phyloP scores from a whole-genome alignment of 805 yeast genomes.

The fission yeast (Schizosaccharomyces pombe) region DNA sequence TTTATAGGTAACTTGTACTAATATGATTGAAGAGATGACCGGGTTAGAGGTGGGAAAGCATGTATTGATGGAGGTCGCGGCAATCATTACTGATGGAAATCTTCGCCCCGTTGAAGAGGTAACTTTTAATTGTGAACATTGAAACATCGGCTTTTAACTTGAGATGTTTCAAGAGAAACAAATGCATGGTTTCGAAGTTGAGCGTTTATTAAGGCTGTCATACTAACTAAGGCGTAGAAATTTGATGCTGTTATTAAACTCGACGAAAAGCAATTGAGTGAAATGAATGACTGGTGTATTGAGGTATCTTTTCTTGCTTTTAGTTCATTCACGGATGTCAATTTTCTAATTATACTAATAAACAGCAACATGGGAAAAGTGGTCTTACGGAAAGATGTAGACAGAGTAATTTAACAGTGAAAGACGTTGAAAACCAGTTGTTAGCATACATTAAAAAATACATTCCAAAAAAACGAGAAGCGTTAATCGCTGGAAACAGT shows the following conservation, averaged over 20 bases:
- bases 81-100: constrained; percentile 67
- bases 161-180: too few relatives aligned
- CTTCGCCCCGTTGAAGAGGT: background rate
- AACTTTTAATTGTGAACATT: too few relatives aligned
- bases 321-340: background rate
- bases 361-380: constrained; percentile 9
- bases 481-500: constrained; percentile 72
- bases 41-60: constrained; percentile 66
- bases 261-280: constrained; percentile 33
- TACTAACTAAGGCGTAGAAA: too few relatives aligned
- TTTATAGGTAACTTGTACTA: background rate
- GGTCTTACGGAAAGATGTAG: constrained; percentile 61
- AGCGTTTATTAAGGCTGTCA: too few relatives aligned
- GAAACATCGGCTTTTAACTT: too few relatives aligned
- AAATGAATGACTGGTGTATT: constrained; percentile 72
- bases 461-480: constrained; percentile 30
- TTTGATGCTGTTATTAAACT: constrained; percentile 65
- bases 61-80: constrained; percentile 74
- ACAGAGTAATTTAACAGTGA: constrained; percentile 27
- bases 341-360: background rate
- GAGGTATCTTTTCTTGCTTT: background rate
- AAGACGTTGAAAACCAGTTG: constrained; percentile 42
- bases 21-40: constrained; percentile 35
- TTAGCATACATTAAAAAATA: constrained; percentile 33
- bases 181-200: too few relatives aligned